phyloP scores from a whole-genome alignment of 2,329 filamentous ascomycete species.

The Aaosphaeria pasadenensis region DNA sequence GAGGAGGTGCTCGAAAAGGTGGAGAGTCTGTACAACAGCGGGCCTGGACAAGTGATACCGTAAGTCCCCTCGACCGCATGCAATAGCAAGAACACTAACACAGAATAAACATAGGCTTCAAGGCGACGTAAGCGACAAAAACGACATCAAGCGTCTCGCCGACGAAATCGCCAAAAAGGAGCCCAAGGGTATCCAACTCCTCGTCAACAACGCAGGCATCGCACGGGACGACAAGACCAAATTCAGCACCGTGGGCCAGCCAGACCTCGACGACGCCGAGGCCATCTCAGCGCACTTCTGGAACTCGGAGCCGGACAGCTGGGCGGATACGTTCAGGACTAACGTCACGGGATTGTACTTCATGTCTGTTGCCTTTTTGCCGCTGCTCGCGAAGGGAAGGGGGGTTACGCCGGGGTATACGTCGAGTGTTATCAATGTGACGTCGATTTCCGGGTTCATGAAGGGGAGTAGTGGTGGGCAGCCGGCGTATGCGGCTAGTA shows the following conservation, averaged over 20 bases:
- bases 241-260: constrained; percentile 47
- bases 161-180: constrained; percentile 45
- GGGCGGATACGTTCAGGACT: constrained; percentile 51
- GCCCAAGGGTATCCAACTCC: constrained; percentile 51
- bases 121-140: constrained; percentile 52
- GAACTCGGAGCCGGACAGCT: constrained; percentile 45
- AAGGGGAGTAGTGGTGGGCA: constrained; percentile 52
- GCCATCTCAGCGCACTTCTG: constrained; percentile 52
- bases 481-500: constrained; percentile 52
- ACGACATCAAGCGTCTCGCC: constrained; percentile 43
- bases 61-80: constrained; percentile 12
- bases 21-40: constrained; percentile 45
- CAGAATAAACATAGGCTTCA: constrained; percentile 26
- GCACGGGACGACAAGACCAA: constrained; percentile 52
- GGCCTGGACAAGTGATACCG: constrained; percentile 48
- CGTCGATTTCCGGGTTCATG: constrained; percentile 50
- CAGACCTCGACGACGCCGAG: constrained; percentile 47
- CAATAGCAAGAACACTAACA: background rate
- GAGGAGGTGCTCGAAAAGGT: constrained; percentile 38
- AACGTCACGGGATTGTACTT: constrained; percentile 53
- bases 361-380: constrained; percentile 54
- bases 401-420: constrained; percentile 47
- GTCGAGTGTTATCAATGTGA: constrained; percentile 53
- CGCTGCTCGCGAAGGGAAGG: constrained; percentile 50
- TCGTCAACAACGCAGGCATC: constrained; percentile 51